Evolutionary conservation across 2,329 filamentous ascomycete species (phyloP), one percentile per base, ranked within the genome.

Genomic region (Aspergillus fumigatiaffinis): DNA sequence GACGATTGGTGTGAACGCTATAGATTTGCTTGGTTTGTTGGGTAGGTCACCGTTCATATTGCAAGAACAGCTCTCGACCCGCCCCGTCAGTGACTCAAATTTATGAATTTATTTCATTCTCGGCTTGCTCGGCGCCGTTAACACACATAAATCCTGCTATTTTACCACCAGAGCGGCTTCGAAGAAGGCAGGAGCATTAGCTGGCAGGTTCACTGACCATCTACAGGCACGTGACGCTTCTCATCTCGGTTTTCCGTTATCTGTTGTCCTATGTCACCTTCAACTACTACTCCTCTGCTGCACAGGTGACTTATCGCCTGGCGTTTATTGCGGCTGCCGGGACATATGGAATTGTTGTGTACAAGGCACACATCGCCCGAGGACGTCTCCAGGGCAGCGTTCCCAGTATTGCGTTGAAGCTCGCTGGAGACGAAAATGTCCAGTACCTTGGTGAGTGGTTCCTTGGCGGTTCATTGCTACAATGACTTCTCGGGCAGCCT

Each of bases 311-410:
- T 56, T 99, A 99, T 80, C 92, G 94, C 69, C 85, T 88, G 54
- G 90, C 92, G 57, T 99, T 99, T 75, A 66, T 97, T 66, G 88
- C 92, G 2, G 94, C 94, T 5, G 91, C 92, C 50, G 85, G 87
- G 51, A 97, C 94, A 10, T 99, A 99, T 76, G 93, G 94, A 64
- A 97, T 99, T 65, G 94, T 99, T 51, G 93, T 99, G 61, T 97
- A 96, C 84, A 99, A 99, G 85, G 92, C 91, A 57, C 91, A 92
- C 81, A 87, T 92, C 65, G 91, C 92, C 67, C 89, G 91, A 65
- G 84, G 89, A 67, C 89, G 91, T 83, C 82, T 87, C 51, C 87
- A 88, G 63, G 86, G 81, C 60, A 86, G 80, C 73, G 76, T 86
- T 68, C 85, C 82, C 72, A 73, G 78, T 77, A 85, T 89, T 57